Base-by-base conservation (phyloP, 306 rosid species). In the Vigna radiata region DNA sequence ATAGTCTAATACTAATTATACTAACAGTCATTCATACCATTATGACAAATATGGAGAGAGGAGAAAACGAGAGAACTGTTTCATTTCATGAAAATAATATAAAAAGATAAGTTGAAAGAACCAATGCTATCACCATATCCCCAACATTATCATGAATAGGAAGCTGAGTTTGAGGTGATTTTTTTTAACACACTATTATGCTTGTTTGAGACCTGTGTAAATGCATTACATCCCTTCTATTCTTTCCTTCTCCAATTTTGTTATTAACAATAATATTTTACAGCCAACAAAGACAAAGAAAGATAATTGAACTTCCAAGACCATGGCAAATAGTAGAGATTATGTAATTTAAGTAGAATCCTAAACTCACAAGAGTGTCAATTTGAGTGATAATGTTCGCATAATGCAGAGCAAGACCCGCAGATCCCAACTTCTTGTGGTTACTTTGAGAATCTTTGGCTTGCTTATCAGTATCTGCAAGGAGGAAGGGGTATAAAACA, bases 381-480 rank as follows among this genome's bases (percentile, higher is more conserved):
- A 95, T 87, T 88, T 95, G 99, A 43, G 92, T 79, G 83, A 95
- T 87, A 81, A 95, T 89, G 77, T 88, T 91, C 66, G 99, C 99
- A 77, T 91, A 95, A 85, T 95, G 99, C 91, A 95, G 86, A 47
- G 98, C 97, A 56, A 96, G 99, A 86, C 99, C 99, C 58, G 98
- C 94, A 69, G 93, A 85, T 44, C 99, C 99, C 85, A 95, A 78
- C 86, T 83, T 93, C 76, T 88, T 86, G 39, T 85, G 84, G 82
- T 83, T 86, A 69, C 68, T 85, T 21, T 82, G 94, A 77, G 88
- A 86, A 68, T 89, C 90, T 73, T 88, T 84, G 31, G 36, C 82
- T 25, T 82, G 85, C 71, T 78, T 85, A 74, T 85, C 94, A 41
- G 82, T 83, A 74, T 90, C 99, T 92, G 89, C 88, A 80, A 60